phyloP scores from a whole-genome alignment of 2,329 filamentous ascomycete species.

The Fusarium neocosmosporiellum region DNA sequence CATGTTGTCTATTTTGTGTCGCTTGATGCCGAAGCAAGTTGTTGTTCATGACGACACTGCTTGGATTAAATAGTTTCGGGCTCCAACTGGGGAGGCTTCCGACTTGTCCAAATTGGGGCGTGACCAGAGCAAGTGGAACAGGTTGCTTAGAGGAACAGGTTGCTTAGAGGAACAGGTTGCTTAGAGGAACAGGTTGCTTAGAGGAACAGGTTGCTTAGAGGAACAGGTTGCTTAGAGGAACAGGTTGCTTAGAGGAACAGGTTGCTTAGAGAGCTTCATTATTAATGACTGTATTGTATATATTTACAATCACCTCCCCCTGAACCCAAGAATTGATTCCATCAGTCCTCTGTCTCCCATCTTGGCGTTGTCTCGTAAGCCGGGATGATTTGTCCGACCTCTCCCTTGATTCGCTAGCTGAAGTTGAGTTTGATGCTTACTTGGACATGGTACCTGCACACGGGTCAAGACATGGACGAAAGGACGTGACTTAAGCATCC shows the following conservation, averaged over 20 bases:
- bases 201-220: no score
- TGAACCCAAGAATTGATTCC: background rate
- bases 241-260: no score
- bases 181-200: no score
- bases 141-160: background rate
- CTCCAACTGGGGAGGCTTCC: background rate
- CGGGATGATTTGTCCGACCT: background rate
- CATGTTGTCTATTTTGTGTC: background rate
- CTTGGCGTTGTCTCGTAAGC: background rate
- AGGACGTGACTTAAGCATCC: background rate
- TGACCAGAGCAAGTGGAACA: background rate
- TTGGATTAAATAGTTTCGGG: background rate
- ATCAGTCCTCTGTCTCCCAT: background rate
- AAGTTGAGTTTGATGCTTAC: background rate
- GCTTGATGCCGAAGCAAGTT: background rate
- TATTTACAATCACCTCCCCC: background rate
- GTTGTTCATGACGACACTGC: background rate
- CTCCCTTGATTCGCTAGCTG: background rate
- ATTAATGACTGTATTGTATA: background rate
- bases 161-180: no score
- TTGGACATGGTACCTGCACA: background rate
- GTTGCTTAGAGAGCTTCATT: background rate
- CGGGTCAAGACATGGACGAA: background rate
- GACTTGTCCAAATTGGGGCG: background rate
- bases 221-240: no score